A percentile compares a stretch with the other conserved stretches of the same genome.
phyloP scores from a whole-genome alignment of 2,329 filamentous ascomycete species.

The Paracamarosporium sp. region DNA sequence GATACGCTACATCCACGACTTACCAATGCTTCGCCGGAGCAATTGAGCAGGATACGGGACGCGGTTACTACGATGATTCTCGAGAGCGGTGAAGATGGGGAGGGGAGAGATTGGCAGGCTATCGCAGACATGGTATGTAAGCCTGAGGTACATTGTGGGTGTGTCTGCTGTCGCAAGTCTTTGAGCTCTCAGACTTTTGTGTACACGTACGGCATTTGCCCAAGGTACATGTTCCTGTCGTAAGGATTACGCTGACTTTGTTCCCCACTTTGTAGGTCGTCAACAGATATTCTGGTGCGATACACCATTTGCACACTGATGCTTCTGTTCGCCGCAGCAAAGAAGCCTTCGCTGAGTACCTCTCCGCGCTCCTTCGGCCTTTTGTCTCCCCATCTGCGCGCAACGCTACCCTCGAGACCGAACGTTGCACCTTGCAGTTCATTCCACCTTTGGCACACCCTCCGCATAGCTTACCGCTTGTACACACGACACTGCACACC shows the following conservation, averaged over 20 bases:
- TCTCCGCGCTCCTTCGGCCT: slow-evolving; percentile 39
- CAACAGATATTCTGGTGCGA: slow-evolving; percentile 64
- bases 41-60: slow-evolving; percentile 47
- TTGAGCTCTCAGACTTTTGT: too few relatives aligned
- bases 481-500: slow-evolving; percentile 36
- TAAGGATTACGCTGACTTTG: too few relatives aligned
- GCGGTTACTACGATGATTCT: slow-evolving; percentile 56
- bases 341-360: slow-evolving; percentile 30
- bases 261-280: too few relatives aligned
- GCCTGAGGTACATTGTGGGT: too few relatives aligned
- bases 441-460: slow-evolving; percentile 29
- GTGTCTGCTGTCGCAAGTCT: too few relatives aligned
- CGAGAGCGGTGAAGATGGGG: slow-evolving; percentile 23
- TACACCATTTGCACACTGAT: slow-evolving; percentile 48
- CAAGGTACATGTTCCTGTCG: too few relatives aligned
- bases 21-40: slow-evolving; percentile 34
- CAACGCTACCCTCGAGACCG: slow-evolving; percentile 48
- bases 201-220: too few relatives aligned
- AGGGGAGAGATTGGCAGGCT: slow-evolving; percentile 66
- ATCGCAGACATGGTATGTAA: slow-evolving; percentile 70
- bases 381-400: slow-evolving; percentile 49
- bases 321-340: slow-evolving; percentile 22
- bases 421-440: slow-evolving; percentile 57
- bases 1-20: slow-evolving; percentile 48
- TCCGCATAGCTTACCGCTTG: slow-evolving; percentile 21